Conservation (phyloP, 2,329 filamentous ascomycete genomes). For the Aureobasidium sp. region DNA sequence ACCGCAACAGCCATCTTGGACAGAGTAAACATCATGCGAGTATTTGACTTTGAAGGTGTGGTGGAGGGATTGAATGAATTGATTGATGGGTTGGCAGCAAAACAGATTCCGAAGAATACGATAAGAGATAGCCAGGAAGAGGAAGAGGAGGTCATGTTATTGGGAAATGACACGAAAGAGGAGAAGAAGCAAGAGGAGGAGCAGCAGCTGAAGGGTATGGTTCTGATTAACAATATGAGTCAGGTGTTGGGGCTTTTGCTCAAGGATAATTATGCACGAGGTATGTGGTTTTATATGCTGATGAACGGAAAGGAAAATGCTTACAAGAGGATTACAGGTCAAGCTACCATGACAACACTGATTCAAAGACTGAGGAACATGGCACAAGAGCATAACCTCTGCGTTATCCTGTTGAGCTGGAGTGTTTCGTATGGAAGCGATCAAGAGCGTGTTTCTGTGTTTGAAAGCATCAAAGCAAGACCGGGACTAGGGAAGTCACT, state of each 20-base stretch:
- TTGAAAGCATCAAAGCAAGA: constrained; percentile 27
- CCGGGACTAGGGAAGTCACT: constrained; percentile 32
- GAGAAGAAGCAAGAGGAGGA: not conserved
- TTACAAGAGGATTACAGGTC: constrained; percentile 19
- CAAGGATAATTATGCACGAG: constrained; percentile 29
- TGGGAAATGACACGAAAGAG: not conserved
- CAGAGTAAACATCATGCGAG: constrained; percentile 39
- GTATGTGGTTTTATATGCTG: constrained; percentile 13
- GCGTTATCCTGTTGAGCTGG: constrained; percentile 32
- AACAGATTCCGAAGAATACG: constrained; percentile 13
- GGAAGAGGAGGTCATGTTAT: constrained; percentile 15
- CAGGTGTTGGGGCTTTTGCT: constrained; percentile 29
- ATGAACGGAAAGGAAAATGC: not conserved
- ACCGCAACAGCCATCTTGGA: constrained; percentile 29
- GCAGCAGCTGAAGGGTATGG: constrained; percentile 17
- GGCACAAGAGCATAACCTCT: constrained; percentile 28
- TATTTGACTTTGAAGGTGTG: constrained; percentile 42
- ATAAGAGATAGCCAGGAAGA: constrained; percentile 27
- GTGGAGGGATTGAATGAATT: constrained; percentile 38
- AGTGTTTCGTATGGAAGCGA: constrained; percentile 12
- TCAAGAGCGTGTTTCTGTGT: constrained; percentile 27
- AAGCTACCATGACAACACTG: constrained; percentile 32
- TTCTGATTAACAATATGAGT: constrained; percentile 33
- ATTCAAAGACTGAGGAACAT: constrained; percentile 33
- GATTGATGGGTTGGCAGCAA: constrained; percentile 24